Evolutionary conservation across 768 basidiomycete genomes (phyloP), one percentile per base, ranked within the genome.

Genomic region (Psilocybe subaeruginosa): DNA sequence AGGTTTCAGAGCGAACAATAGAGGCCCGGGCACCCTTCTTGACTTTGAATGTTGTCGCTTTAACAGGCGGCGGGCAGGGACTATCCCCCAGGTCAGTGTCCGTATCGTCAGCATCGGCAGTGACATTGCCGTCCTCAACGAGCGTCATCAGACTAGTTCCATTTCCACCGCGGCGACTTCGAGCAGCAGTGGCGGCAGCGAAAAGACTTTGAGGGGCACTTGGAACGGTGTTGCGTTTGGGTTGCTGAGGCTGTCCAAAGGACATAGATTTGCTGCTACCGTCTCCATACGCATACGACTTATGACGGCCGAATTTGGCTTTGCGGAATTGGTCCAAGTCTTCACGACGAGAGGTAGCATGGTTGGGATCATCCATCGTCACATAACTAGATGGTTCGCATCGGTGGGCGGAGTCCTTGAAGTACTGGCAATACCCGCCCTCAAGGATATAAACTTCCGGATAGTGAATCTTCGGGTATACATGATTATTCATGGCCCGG

Each of bases 391-490:
- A 78, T 0, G 94, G 96, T 50, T 90, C 80, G 77, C 97, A 99
- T 48, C 89, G 89, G 31, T 76, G 71, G 2, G 85, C 77, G 54
- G 85, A 89, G 23, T 79, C 76, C 66, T 88, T 86, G 78, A 83
- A 97, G 78, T 95, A 99, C 46, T 87, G 84, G 66, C 88, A 93
- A 74, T 98, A 99, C 11, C 97, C 97, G 39, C 97, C 97, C 76
- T 97, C 93, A 7, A 99, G 85, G 67, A 99, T 86, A 77, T 99
- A 99, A 16, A 99, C 86, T 76, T 99, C 97, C 0, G 97, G 97
- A 71, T 93, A 99, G 74, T 93, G 91, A 45, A 98, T 89, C 71
- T 85, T 91, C 3, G 97, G 97, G 73, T 99, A 99, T 17, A 86
- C 74, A 61, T 92, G 90, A 64, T 91, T 89, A 76, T 98, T 98